Conservation (phyloP, 805 yeast species). For the Saturnispora gosingensis region DNA sequence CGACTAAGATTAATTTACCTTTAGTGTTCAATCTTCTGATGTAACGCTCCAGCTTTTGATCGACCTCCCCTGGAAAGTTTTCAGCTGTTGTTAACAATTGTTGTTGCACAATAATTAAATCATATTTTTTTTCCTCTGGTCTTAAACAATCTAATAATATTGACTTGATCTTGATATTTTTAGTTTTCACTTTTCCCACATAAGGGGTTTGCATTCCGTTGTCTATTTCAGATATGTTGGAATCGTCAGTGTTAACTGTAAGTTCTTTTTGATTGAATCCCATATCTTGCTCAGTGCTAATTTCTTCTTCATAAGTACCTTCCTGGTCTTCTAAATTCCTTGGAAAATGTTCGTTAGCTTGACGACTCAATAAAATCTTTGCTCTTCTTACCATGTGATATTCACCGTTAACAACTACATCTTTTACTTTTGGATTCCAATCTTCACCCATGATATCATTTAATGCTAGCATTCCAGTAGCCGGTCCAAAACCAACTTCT, state of each 20-base stretch:
- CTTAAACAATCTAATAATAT: constrained; percentile 41
- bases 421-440: constrained; percentile 53
- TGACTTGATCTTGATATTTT: constrained; percentile 44
- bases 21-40: constrained; percentile 59
- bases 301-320: constrained; percentile 26
- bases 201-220: constrained; percentile 10
- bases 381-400: constrained; percentile 74
- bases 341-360: constrained; percentile 37
- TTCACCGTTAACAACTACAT: constrained; percentile 62
- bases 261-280: not conserved
- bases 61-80: constrained; percentile 66
- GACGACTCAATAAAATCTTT: constrained; percentile 64
- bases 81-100: constrained; percentile 55
- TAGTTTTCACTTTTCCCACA: constrained; percentile 48
- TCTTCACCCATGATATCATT: constrained; percentile 70
- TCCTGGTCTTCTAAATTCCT: constrained; percentile 31
- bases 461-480: constrained; percentile 80
- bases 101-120: constrained; percentile 75
- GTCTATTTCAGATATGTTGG: not conserved
- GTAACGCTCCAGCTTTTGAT: constrained; percentile 50
- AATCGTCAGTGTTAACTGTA: not conserved
- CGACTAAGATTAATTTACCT: constrained; percentile 72
- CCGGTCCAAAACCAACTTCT: constrained; percentile 86
- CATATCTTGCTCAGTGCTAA: constrained; percentile 9
- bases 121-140: constrained; percentile 52